Evolutionary conservation across 2,329 filamentous ascomycete species (phyloP).

Genomic region (Colletotrichum navitas): DNA sequence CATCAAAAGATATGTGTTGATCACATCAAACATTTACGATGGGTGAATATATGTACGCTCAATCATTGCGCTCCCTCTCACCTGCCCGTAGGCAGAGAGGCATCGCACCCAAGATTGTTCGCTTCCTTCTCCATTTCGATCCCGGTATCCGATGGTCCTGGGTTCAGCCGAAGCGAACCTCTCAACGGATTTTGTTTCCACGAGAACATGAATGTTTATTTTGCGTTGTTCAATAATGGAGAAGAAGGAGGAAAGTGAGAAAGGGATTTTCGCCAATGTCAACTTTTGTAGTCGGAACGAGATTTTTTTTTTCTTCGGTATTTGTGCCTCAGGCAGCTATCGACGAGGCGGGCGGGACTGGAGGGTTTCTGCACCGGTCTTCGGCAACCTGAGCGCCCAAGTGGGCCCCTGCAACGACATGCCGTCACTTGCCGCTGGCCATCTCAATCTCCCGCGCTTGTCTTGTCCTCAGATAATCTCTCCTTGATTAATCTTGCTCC

Average conservation of each 20-base stretch:
- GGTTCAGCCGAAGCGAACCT: slow-evolving; percentile 59
- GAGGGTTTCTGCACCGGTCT: slow-evolving; percentile 24
- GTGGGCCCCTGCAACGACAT: slow-evolving; percentile 40
- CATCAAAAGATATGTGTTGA: background rate
- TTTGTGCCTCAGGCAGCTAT: slow-evolving; percentile 23
- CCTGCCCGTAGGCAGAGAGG: slow-evolving; percentile 58
- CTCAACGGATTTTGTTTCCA: slow-evolving; percentile 53
- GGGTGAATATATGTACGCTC: slow-evolving; percentile 61
- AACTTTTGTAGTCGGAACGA: slow-evolving; percentile 35
- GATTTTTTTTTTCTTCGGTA: slow-evolving; percentile 23
- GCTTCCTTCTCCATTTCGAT: slow-evolving; percentile 66
- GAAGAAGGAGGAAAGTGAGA: slow-evolving; percentile 47
- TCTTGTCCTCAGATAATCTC: slow-evolving; percentile 3
- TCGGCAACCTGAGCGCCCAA: slow-evolving; percentile 27
- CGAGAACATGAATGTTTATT: slow-evolving; percentile 57
- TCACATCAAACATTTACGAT: background rate
- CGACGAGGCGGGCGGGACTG: slow-evolving; percentile 4
- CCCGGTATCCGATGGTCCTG: slow-evolving; percentile 63
- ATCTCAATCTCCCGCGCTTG: slow-evolving; percentile 23
- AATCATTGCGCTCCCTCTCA: slow-evolving; percentile 72
- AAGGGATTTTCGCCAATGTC: slow-evolving; percentile 23
- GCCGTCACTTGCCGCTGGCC: slow-evolving; percentile 28
- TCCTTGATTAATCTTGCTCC: background rate
- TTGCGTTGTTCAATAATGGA: slow-evolving; percentile 62
- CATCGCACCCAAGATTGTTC: slow-evolving; percentile 73